Conservation (phyloP, 2,329 filamentous ascomycete genomes). For the Aspergillus candidus region DNA sequence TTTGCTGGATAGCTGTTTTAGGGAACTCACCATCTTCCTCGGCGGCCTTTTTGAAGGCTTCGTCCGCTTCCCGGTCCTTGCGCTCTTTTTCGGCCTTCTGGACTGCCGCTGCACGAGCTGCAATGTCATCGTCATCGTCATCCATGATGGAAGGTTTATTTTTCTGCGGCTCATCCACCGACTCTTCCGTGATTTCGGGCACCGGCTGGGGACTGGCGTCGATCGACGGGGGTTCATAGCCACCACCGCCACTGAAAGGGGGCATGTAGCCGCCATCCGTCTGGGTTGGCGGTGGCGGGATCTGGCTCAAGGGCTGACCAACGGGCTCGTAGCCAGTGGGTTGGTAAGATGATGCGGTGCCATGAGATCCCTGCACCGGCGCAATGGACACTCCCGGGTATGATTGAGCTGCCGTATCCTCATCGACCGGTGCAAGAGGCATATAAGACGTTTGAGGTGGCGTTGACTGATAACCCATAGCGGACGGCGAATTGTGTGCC, state of each 20-base stretch:
- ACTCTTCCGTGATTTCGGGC: conserved; percentile 46
- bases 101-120: conserved; percentile 47
- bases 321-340: conserved; percentile 16
- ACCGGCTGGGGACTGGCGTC: conserved; percentile 30
- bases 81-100: conserved; percentile 58
- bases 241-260: conserved; percentile 16
- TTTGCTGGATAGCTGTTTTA: not conserved
- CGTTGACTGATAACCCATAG: conserved; percentile 30
- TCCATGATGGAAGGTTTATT: conserved; percentile 78
- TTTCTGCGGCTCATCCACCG: conserved; percentile 50
- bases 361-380: conserved; percentile 17
- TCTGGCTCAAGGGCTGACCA: conserved; percentile 17
- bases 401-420: conserved; percentile 27
- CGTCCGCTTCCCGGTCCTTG: conserved; percentile 72
- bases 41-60: conserved; percentile 77
- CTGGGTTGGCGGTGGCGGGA: conserved; percentile 15
- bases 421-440: conserved; percentile 36
- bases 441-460: conserved; percentile 35
- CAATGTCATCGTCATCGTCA: conserved; percentile 64
- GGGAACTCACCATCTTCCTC: conserved; percentile 54
- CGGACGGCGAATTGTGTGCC: conserved; percentile 29
- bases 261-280: conserved; percentile 31
- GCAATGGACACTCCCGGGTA: conserved; percentile 14
- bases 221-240: conserved; percentile 36
- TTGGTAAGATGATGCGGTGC: conserved; percentile 27